Evolutionary conservation across 352 stramenopile species (phyloP).

Genomic region (Globisporangium nunn): DNA sequence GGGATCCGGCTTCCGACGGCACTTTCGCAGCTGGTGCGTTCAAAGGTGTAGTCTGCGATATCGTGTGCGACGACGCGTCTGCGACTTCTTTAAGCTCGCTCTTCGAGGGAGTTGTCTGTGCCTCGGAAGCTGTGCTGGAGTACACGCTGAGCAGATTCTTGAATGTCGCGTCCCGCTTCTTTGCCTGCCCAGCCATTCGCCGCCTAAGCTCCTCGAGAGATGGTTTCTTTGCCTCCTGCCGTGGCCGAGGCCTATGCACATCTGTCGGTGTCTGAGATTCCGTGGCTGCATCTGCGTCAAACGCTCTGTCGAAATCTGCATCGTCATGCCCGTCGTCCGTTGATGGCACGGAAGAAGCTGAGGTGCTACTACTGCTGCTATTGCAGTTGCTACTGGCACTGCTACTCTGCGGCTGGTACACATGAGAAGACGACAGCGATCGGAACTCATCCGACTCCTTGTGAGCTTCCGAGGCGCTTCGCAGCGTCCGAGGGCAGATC

Average conservation of each 20-base stretch:
- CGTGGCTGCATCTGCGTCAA: not conserved
- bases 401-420: not conserved
- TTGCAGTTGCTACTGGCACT: not conserved
- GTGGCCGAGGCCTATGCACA: not conserved
- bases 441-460: conserved; percentile 6
- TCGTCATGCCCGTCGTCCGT: not conserved
- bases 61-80: not conserved
- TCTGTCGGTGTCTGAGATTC: not conserved
- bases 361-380: not conserved
- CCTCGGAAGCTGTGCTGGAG: not conserved
- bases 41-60: conserved; percentile 12
- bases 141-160: conserved; percentile 12
- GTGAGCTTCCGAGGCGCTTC: conserved; percentile 3
- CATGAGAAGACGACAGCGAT: not conserved
- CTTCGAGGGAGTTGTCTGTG: not conserved
- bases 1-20: conserved; percentile 9
- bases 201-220: conserved; percentile 12
- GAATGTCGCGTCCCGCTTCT: conserved; percentile 17
- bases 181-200: conserved; percentile 7
- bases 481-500: conserved; percentile 29
- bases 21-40: not conserved
- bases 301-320: not conserved
- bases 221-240: not conserved
- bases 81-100: conserved; percentile 1
- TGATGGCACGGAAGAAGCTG: not conserved